Base-by-base conservation (phyloP, 2,329 filamentous ascomycete genomes). In the Hymenoscyphus scutula region DNA sequence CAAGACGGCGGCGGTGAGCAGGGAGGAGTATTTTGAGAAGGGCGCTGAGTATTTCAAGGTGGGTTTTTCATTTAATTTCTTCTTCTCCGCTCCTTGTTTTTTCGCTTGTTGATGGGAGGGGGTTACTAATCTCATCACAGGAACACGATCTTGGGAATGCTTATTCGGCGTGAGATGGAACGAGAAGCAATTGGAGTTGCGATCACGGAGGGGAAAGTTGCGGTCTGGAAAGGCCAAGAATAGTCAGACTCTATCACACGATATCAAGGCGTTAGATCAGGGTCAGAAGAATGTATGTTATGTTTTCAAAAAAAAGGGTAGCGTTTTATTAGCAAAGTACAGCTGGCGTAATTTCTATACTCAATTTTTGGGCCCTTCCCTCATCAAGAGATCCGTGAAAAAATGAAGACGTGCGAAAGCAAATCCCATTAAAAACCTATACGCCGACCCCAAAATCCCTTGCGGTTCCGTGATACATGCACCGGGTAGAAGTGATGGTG, bases 31-130 rank as follows among this genome's bases (percentile, higher is more conserved):
- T 77, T 76, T 85, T 70, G 95, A 99, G 80, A 97, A 96, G 81
- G 95, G 95, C 1, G 82, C 87, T 25, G 94, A 98, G 70, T 98
- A 98, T 79, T 84, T 98, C 75, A 97, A 96, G 86, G 92, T 74
- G 68, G 56, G 70, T 64, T 51, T 56, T 53, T 23, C 23, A 15
- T 17, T 54, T 30, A 17, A 30, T 54, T 32, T n/a, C 19, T 7
- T 51, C 30, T 15, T 5, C 29, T 34, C 23, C 23, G 4, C 25
- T 30, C 34, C 10, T 7, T 23, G 23, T 56, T 32, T 59, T 51
- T 55, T 7, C 30, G 17, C 11, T 27, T 34, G 17, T 10, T 11
- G 7, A 27, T 37, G 15, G n/a, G 19, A 5, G 17, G 6, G 13
- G 11, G 13, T 30, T 58, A 48, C 56, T 30, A n/a, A 48, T 27